These are phyloP conservation scores for Sugiyamaella mastotermitis DNA, from an alignment of 805 yeast species.

Conservation along the genomic window DNA sequence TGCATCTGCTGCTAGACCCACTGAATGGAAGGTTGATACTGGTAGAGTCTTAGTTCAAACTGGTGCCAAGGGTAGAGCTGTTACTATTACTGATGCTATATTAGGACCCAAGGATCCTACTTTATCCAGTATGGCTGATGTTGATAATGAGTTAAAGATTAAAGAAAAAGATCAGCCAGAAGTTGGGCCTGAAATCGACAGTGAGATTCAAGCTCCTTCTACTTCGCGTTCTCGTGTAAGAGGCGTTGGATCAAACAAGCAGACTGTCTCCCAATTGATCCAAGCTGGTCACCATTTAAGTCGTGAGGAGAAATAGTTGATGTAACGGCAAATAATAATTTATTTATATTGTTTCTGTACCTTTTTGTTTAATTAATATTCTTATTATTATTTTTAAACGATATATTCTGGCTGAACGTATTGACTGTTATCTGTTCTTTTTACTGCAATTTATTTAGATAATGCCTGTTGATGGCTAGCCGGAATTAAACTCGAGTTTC, in stretches of 20 bases:
- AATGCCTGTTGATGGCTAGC: too few relatives aligned
- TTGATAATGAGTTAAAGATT: constrained; percentile 13
- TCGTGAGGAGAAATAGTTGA: constrained; percentile 2
- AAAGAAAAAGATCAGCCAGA: constrained; percentile 4
- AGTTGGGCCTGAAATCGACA: constrained; percentile 1
- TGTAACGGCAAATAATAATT: too few relatives aligned
- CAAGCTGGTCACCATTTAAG: constrained; percentile 18
- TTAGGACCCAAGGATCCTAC: constrained; percentile 16
- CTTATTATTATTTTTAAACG: too few relatives aligned
- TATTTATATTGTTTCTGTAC: too few relatives aligned
- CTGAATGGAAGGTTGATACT: constrained; percentile 23
- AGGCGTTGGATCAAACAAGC: constrained; percentile 13
- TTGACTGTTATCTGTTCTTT: too few relatives aligned
- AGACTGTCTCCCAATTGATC: constrained; percentile 19
- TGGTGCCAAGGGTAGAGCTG: constrained; percentile 10
- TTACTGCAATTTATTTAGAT: too few relatives aligned
- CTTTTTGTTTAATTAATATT: neutral
- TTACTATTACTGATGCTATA: constrained; percentile 13
- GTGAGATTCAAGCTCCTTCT: constrained; percentile 3
- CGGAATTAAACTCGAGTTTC: too few relatives aligned
- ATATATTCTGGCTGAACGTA: too few relatives aligned
- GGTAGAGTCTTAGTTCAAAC: constrained; percentile 10
- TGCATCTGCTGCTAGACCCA: constrained; percentile 35
- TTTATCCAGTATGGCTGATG: constrained; percentile 13
- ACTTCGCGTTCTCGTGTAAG: constrained; percentile 10